These are phyloP conservation scores for Thelonectria olida DNA, from an alignment of 2,329 filamentous ascomycete genomes.

Conservation along the genomic window DNA sequence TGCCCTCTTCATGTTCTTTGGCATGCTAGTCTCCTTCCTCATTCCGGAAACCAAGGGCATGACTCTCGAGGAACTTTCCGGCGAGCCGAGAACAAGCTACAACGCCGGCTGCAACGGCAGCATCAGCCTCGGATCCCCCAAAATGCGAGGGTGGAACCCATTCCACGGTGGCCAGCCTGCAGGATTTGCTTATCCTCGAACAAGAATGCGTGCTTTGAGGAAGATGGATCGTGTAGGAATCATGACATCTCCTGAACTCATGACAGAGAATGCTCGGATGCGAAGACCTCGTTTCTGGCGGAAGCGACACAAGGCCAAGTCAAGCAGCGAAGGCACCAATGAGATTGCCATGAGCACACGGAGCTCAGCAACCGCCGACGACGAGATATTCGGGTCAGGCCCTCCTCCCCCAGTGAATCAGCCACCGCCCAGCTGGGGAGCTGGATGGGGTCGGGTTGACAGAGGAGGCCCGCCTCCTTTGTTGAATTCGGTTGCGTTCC, in stretches of 20 bases:
- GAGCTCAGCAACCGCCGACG: slow-evolving; percentile 39
- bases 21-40: slow-evolving; percentile 73
- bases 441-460: slow-evolving; percentile 44
- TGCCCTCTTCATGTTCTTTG: slow-evolving; percentile 81
- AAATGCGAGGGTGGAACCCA: slow-evolving; percentile 53
- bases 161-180: slow-evolving; percentile 61
- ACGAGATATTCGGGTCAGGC: slow-evolving; percentile 35
- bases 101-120: slow-evolving; percentile 62
- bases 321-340: slow-evolving; percentile 40
- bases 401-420: slow-evolving; percentile 22
- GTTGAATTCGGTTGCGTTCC: slow-evolving; percentile 42
- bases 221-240: slow-evolving; percentile 50
- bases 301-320: slow-evolving; percentile 38
- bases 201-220: slow-evolving; percentile 38
- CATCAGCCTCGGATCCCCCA: slow-evolving; percentile 48
- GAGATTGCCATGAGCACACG: slow-evolving; percentile 46
- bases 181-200: slow-evolving; percentile 58
- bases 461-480: slow-evolving; percentile 41
- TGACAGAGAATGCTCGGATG: slow-evolving; percentile 37
- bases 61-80: slow-evolving; percentile 76
- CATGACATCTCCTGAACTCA: slow-evolving; percentile 54
- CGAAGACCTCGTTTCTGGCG: slow-evolving; percentile 43
- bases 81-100: slow-evolving; percentile 70
- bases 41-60: slow-evolving; percentile 80
- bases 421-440: slow-evolving; percentile 42